These are phyloP conservation scores for Pseudozyma sp. DNA, from an alignment of 1,284 basidiomycete genomes.

Conservation along the genomic window DNA sequence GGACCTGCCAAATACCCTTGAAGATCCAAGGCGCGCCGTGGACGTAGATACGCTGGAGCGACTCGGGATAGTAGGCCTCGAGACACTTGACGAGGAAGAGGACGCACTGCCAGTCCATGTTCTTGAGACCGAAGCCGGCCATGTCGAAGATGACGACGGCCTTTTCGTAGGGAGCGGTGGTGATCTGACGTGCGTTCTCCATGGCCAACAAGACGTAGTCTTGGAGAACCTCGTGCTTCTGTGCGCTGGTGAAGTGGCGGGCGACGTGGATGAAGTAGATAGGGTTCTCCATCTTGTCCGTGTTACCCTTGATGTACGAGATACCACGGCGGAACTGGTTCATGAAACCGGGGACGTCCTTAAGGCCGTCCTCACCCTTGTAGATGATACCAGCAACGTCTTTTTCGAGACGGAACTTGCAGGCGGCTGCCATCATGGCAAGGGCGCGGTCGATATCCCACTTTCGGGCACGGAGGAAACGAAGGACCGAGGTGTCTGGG, in stretches of 20 bases:
- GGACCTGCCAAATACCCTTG: constrained; percentile 67
- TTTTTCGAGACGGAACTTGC: constrained; percentile 69
- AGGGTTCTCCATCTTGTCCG: constrained; percentile 62
- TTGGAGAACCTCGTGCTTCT: constrained; percentile 67
- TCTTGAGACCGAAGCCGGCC: constrained; percentile 68
- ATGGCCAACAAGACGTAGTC: constrained; percentile 67
- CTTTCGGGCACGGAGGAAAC: constrained; percentile 68
- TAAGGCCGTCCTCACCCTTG: constrained; percentile 68
- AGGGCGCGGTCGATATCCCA: constrained; percentile 68
- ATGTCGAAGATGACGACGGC: constrained; percentile 67
- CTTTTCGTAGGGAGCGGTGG: constrained; percentile 66
- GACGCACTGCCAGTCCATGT: constrained; percentile 69
- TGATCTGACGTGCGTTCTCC: constrained; percentile 64
- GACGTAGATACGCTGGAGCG: constrained; percentile 67
- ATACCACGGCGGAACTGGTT: constrained; percentile 69
- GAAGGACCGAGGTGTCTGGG: constrained; percentile 65
- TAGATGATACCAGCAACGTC: constrained; percentile 64
- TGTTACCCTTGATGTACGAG: constrained; percentile 68
- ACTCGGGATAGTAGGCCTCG: constrained; percentile 68
- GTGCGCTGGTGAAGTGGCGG: constrained; percentile 67
- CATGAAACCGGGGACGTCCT: constrained; percentile 67
- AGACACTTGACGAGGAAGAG: constrained; percentile 68
- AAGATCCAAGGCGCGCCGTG: constrained; percentile 69
- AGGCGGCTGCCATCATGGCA: constrained; percentile 66
- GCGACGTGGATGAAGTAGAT: constrained; percentile 69